Base-by-base conservation (phyloP, 2,329 filamentous ascomycete genomes). In the Leptographium radiaticola region DNA sequence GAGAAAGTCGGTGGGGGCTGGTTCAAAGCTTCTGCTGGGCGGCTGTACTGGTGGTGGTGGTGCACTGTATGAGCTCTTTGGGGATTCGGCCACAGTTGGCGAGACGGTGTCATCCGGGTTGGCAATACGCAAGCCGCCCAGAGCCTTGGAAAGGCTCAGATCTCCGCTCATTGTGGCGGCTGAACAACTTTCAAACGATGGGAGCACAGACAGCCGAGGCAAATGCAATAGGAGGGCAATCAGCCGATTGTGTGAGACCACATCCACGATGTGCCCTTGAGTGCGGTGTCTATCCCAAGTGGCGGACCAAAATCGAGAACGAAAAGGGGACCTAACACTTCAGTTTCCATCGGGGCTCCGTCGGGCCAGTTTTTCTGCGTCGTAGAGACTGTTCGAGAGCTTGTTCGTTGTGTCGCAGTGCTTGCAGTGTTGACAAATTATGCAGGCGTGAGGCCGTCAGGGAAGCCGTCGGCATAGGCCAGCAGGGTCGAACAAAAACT, bases 111-210 rank as follows among this genome's bases (percentile, higher is more conserved):
- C 83, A 72, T 96, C 90, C 53, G 91, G 91, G 69, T 97, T 98
- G 63, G 93, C 91, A 69, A 98, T 97, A 68, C 91, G 88, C 70
- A 98, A 76, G 64, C 91, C 91, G 65, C 93, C 93, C 65, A 97
- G 79, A 65, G 89, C 88, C 73, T 90, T 87, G 66, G 89, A 93
- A 61, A 97, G 81, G 71, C 87, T 95, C 67, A 95, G 74, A 74
- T 95, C 89, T 70, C 87, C 88, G 73, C 89, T 88, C 89, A 96
- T 96, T 45, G 49, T 53, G 51, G 49, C 42, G 53, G 43, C 49
- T 43, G 40, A 31, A 39, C 48, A 52, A 20, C 10, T 15, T 7
- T 6, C 13, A 11, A 13, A 12, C 16, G 47, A 7, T n/a, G 38
- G 6, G 3, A 36, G 42, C 18, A 18, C 16, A 15, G 16, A 25